Base-by-base conservation (phyloP, 2,329 filamentous ascomycete species). In the Diaporthe aspalathi region DNA sequence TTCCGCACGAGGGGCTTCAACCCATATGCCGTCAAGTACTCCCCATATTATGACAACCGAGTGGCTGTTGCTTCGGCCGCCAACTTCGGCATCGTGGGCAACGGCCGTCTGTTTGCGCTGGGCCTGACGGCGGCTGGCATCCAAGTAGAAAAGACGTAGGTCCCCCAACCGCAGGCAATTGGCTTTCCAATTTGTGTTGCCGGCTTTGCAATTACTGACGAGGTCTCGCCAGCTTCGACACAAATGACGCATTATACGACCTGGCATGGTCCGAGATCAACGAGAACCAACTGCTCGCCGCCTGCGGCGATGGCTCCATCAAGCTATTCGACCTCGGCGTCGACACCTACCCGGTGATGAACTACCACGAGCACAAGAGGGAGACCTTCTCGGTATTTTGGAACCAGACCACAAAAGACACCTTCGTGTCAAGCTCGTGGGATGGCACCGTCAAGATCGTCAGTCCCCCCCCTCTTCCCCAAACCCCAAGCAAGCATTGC, bases 11-110 rank as follows among this genome's bases (percentile, higher is more conserved):
- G 94, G 80, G 96, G 96, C 78, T 98, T 90, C 88, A 97, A 98
- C 82, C 95, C 95, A 78, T 98, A 97, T 84, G 94, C 93, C 76
- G 94, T 98, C 82, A 97, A 98, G 84, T 99, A 98, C 87, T 98
- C 95, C 70, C 96, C 96, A 8, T 99, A 98, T 85, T 97, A 97
- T 85, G 96, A 98, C 84, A 96, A 93, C 75, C 91, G 95, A 74
- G 90, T 99, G 74, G 95, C 95, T 70, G 94, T 98, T 77, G 93
- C 94, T 38, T 89, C 93, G 1, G 93, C 94, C n/a, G 91, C 95
- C 74, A 98, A 99, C 85, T 99, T 96, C 83, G 96, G 96, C 49
- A 93, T 99, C 49, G 95, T 99, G 45, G 96, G 96, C 60, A 99
- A 99, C 84, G 96, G 96, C 14, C 90, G 95, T 53, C 84, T 98